phyloP scores from a whole-genome alignment of 2,329 filamentous ascomycete genomes.

The Ophiostoma piceae region DNA sequence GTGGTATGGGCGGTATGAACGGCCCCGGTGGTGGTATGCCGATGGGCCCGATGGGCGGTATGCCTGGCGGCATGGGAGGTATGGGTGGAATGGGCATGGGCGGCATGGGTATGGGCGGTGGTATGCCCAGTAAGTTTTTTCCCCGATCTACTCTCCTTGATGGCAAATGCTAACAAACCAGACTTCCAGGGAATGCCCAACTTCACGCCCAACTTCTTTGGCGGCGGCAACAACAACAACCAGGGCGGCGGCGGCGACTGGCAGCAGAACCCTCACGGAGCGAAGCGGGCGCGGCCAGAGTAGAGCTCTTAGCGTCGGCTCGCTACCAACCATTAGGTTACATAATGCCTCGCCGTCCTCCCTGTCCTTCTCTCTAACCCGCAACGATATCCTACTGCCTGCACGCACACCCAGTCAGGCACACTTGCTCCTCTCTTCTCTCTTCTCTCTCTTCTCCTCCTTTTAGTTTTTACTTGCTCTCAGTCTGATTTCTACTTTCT shows the following conservation, averaged over 20 bases:
- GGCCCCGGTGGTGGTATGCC: constrained; percentile 35
- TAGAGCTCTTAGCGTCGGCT: constrained; percentile 18
- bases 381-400: constrained; percentile 1
- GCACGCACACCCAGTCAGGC: neutral
- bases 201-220: constrained; percentile 72
- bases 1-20: constrained; percentile 38
- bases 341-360: neutral
- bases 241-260: constrained; percentile 53
- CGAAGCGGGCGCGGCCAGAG: constrained; percentile 69
- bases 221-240: constrained; percentile 36
- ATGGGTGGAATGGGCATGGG: constrained; percentile 51
- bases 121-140: constrained; percentile 52
- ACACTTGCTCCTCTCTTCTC: neutral
- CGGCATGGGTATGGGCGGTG: constrained; percentile 42
- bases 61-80: constrained; percentile 47
- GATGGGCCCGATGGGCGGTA: constrained; percentile 46
- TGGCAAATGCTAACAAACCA: constrained; percentile 27
- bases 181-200: constrained; percentile 65
- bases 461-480: neutral
- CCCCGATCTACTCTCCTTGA: neutral
- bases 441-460: neutral
- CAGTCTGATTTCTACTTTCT: neutral
- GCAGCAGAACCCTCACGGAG: constrained; percentile 77
- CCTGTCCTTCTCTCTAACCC: neutral
- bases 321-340: neutral